Percentiles rank a stretch among this genome's conserved stretches.
These are phyloP conservation scores for Anastatica hierochuntica DNA, from an alignment of 345 rosid species.

Conservation along the genomic window DNA sequence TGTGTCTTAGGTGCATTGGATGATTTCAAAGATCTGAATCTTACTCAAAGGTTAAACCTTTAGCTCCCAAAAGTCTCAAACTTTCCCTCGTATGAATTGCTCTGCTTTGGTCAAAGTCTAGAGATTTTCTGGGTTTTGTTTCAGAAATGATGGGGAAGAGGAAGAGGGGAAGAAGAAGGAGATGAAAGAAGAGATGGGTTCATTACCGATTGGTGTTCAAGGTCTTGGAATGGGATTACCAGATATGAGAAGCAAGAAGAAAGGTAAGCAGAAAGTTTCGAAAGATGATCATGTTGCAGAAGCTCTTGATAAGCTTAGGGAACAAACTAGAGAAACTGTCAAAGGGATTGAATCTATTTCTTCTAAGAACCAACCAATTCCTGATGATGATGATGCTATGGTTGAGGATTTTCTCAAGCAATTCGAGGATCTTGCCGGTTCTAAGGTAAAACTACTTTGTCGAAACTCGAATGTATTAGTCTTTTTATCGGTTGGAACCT, in stretches of 20 bases:
- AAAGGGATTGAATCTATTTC: constrained; percentile 64
- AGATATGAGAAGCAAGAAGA: constrained; percentile 73
- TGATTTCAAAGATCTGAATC: constrained; percentile 84
- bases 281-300: constrained; percentile 63
- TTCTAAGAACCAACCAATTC: constrained; percentile 29
- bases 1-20: constrained; percentile 75
- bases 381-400: constrained; percentile 48
- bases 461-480: not conserved
- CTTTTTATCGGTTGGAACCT: not conserved
- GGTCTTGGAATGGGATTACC: constrained; percentile 94
- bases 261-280: constrained; percentile 49
- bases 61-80: constrained; percentile 3
- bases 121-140: not conserved
- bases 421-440: constrained; percentile 82
- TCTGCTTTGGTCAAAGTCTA: not conserved
- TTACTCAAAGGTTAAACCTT: constrained; percentile 43
- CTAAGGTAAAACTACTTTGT: constrained; percentile 43
- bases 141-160: constrained; percentile 36
- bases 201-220: constrained; percentile 53
- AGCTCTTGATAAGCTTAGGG: constrained; percentile 76
- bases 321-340: constrained; percentile 80
- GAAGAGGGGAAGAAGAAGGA: constrained; percentile 19
- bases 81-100: not conserved
- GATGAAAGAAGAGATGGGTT: constrained; percentile 26
- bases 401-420: constrained; percentile 89